Conservation (phyloP, 225 moss, liverwort and hornwort species). For the Marchantia paleacea region DNA sequence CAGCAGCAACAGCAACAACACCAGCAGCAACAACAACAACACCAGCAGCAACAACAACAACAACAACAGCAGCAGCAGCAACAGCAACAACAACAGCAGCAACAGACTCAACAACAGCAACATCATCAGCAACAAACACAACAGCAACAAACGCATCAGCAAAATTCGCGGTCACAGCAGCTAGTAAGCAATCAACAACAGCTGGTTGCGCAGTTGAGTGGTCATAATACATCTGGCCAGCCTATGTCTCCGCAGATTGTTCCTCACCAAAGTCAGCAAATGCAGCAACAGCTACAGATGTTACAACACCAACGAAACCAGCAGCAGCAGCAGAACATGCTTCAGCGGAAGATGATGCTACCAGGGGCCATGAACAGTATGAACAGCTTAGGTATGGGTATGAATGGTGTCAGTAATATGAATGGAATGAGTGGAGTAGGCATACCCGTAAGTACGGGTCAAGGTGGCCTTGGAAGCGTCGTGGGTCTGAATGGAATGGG, state of each 20-base stretch:
- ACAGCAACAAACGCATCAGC: slow-evolving; percentile 67
- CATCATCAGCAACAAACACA: slow-evolving; percentile 63
- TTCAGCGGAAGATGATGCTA: slow-evolving; percentile 77
- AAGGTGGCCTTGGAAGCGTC: slow-evolving; percentile 37
- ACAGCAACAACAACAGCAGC: slow-evolving; percentile 32
- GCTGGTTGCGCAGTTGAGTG: slow-evolving; percentile 61
- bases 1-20: slow-evolving; percentile 33
- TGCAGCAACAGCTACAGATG: slow-evolving; percentile 50
- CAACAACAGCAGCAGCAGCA: slow-evolving; percentile 28
- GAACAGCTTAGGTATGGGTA: slow-evolving; percentile 73
- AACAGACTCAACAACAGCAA: slow-evolving; percentile 42
- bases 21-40: slow-evolving; percentile 21
- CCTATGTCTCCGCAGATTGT: slow-evolving; percentile 22
- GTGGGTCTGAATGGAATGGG: slow-evolving; percentile 33
- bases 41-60: slow-evolving; percentile 12
- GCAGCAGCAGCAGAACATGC: slow-evolving; percentile 58
- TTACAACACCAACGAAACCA: slow-evolving; percentile 66
- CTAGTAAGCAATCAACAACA: slow-evolving; percentile 44
- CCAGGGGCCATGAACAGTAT: slow-evolving; percentile 70
- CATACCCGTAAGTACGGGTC: slow-evolving; percentile 40
- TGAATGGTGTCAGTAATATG: slow-evolving; percentile 71
- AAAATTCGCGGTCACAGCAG: slow-evolving; percentile 61
- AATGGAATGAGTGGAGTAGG: slow-evolving; percentile 49
- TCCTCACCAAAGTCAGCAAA: slow-evolving; percentile 28
- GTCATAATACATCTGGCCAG: slow-evolving; percentile 39